Conservation (phyloP, 73 alveolate genomes). For the Paramecium biaurelia region DNA sequence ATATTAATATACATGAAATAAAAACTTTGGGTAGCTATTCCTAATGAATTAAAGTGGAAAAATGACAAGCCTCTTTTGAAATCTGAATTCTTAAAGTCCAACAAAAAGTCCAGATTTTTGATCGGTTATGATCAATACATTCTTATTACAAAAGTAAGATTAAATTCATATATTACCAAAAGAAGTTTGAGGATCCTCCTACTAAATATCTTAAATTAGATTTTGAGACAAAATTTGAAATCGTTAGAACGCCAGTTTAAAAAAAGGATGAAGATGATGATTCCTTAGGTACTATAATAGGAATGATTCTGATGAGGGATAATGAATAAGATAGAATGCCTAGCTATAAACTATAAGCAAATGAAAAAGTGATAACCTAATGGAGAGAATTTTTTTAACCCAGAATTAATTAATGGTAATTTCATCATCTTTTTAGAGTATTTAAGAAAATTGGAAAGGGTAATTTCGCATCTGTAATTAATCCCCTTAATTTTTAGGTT, state of each 20-base stretch:
- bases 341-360: not conserved
- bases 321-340: not conserved
- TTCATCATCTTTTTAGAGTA: constrained; percentile 36
- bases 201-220: not conserved
- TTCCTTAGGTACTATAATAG: constrained; percentile 26
- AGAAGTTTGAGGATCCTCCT: constrained; percentile 10
- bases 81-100: not conserved
- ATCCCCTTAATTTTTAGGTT: not conserved
- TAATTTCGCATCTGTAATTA: constrained; percentile 34
- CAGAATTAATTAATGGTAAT: constrained; percentile 49
- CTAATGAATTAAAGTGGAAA: constrained; percentile 36
- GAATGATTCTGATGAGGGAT: constrained; percentile 2
- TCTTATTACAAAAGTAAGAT: not conserved
- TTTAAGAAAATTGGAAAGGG: constrained; percentile 48
- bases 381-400: constrained; percentile 5
- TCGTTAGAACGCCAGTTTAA: not conserved
- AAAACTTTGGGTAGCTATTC: constrained; percentile 32
- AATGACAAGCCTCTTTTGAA: constrained; percentile 8
- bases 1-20: constrained; percentile 1
- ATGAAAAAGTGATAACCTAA: not conserved
- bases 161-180: not conserved
- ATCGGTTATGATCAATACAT: not conserved
- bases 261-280: constrained; percentile 54
- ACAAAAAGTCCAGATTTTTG: not conserved
- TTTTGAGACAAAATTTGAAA: constrained; percentile 31